Percentiles rank a stretch among this genome's conserved stretches.
phyloP scores from a whole-genome alignment of 2,329 filamentous ascomycete genomes.

The Fusarium tanahbumbuense region DNA sequence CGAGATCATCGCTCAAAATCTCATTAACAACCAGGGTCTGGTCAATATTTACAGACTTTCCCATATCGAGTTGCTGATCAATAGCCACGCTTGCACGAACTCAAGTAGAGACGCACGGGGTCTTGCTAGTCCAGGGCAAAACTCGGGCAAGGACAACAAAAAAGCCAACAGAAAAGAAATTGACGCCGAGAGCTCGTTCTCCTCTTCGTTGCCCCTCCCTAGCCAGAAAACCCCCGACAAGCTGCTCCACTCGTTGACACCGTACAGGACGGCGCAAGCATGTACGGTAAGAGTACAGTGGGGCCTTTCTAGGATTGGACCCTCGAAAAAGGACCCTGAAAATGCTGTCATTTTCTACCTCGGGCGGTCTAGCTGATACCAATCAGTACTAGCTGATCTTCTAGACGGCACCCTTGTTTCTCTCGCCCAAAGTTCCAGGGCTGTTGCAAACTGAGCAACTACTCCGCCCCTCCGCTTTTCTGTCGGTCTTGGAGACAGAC shows the following conservation, averaged over 20 bases:
- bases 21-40: neutral
- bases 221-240: constrained; percentile 5
- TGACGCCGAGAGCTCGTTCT: constrained; percentile 1
- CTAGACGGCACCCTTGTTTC: constrained; percentile 12
- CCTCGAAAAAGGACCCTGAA: constrained; percentile 36
- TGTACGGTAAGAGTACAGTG: constrained; percentile 3
- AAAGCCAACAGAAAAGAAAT: constrained; percentile 2
- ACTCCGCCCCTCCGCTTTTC: constrained; percentile 16
- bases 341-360: constrained; percentile 32
- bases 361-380: constrained; percentile 5
- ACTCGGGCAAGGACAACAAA: neutral
- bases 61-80: neutral
- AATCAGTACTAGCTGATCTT: constrained; percentile 15
- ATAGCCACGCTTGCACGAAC: neutral
- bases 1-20: constrained; percentile 23
- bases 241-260: constrained; percentile 18
- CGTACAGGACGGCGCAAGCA: constrained; percentile 13
- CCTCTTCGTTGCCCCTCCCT: constrained; percentile 19
- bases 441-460: constrained; percentile 9
- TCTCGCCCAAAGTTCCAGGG: constrained; percentile 20
- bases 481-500: neutral
- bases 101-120: neutral
- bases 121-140: neutral
- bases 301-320: constrained; percentile 23
- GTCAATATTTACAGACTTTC: neutral